Evolutionary conservation across 192 early-diverging fungal genomes (phyloP), one percentile per base, ranked within the genome.

Genomic region (Entrophospora sp.): DNA sequence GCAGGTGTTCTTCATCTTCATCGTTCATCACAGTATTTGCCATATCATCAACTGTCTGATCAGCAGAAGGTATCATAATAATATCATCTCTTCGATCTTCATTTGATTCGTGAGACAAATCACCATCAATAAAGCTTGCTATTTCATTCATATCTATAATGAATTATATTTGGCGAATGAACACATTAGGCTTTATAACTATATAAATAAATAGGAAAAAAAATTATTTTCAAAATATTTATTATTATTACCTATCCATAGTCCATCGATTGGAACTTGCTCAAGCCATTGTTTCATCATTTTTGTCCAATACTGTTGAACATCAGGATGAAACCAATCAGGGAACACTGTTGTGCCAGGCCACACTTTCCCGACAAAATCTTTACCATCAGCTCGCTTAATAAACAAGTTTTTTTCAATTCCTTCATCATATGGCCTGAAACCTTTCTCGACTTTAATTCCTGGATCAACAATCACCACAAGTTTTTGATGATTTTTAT

Each of bases 401-500:
- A 88, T 76, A 67, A 84, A 86, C 10, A 84, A 70, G 38, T 82
- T 78, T 24, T 75, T 52, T 5, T 73, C 59, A 46, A 68, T 71
- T 13, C 85, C 85, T 14, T 72, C 64, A 3, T 69, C 69, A 67
- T 85, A 86, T 13, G 82, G 68, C 0, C 56, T 76, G 42, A 85
- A 87, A 2, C 72, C 70, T 7, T 71, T 60, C 7, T 71, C 64
- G 51, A 74, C 48, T n/a, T 72, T 76, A 37, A 89, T 85, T 5
- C 80, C 85, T 7, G 87, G 86, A 51, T 89, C 85, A 1, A 80
- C 69, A 45, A 89, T 89, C 31, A 83, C 44, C n/a, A 89, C 73
- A 61, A 82, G 75, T 34, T 70, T 77, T 66, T 86, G 85, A 37
- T 79, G 67, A 30, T 62, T 66, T 28, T 53, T 35, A n/a, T 80